These are phyloP conservation scores for Leccinellum albellum DNA, from an alignment of 768 basidiomycete genomes.

Conservation along the genomic window DNA sequence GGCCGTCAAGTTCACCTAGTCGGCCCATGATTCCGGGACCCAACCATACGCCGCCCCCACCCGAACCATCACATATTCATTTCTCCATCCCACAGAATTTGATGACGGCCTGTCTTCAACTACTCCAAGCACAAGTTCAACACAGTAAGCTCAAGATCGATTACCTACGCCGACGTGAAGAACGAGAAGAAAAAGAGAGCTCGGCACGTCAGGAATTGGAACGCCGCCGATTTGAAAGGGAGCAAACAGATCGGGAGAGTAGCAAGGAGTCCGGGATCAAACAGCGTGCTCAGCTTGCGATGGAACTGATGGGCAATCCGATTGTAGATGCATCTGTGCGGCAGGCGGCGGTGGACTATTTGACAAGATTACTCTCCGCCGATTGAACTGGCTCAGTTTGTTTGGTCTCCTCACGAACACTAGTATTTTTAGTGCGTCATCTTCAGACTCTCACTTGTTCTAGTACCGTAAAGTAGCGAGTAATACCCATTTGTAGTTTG, in stretches of 20 bases:
- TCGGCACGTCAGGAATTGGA: slow-evolving; percentile 49
- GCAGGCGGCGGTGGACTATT: slow-evolving; percentile 65
- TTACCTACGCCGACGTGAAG: slow-evolving; percentile 61
- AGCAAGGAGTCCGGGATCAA: slow-evolving; percentile 50
- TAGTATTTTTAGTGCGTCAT: background rate
- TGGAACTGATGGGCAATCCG: slow-evolving; percentile 59
- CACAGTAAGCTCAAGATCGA: slow-evolving; percentile 69
- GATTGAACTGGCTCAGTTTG: slow-evolving; percentile 27
- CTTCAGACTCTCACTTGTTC: background rate
- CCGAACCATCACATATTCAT: slow-evolving; percentile 44
- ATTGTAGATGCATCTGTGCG: slow-evolving; percentile 57
- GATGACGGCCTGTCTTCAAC: slow-evolving; percentile 53
- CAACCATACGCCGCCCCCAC: slow-evolving; percentile 13
- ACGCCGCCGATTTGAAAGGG: slow-evolving; percentile 50
- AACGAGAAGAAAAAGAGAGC: slow-evolving; percentile 64
- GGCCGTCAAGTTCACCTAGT: slow-evolving; percentile 16
- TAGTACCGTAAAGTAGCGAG: slow-evolving; percentile 2
- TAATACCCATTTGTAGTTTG: slow-evolving; percentile 5
- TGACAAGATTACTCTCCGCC: slow-evolving; percentile 57
- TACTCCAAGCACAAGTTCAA: slow-evolving; percentile 64
- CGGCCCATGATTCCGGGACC: slow-evolving; percentile 10
- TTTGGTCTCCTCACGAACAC: background rate
- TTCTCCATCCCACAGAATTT: slow-evolving; percentile 55
- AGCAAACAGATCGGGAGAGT: slow-evolving; percentile 53
- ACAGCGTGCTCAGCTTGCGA: slow-evolving; percentile 64